Evolutionary conservation across 306 rosid species (phyloP).

Genomic region (Arachis stenosperma): DNA sequence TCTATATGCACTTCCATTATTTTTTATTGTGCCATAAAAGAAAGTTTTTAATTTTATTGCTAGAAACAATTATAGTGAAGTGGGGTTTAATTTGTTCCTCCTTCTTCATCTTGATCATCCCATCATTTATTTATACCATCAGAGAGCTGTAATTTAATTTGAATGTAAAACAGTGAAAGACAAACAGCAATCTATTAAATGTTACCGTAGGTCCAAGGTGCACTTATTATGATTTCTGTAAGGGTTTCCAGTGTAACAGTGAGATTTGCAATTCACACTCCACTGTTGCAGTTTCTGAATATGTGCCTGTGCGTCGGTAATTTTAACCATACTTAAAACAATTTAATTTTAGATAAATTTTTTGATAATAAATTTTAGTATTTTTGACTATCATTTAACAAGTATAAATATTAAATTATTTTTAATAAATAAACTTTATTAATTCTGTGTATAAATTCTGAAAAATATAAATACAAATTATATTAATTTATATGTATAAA

Average conservation of each 20-base stretch:
- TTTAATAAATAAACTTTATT: no score
- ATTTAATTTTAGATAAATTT: no score
- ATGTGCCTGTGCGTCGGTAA: no score
- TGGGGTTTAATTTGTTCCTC: constrained; percentile 31
- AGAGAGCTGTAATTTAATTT: constrained; percentile 14
- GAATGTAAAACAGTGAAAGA: constrained; percentile 10
- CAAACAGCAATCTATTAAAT: background rate
- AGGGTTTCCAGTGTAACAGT: constrained; percentile 25
- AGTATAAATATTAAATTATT: no score
- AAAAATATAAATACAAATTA: no score
- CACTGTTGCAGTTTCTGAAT: background rate
- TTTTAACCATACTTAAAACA: no score
- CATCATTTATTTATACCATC: background rate
- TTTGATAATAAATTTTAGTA: no score
- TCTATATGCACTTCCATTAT: constrained; percentile 23
- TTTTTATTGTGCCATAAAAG: constrained; percentile 23
- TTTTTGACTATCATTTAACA: no score
- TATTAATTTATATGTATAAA: no score
- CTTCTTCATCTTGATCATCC: background rate
- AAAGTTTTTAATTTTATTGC: constrained; percentile 27
- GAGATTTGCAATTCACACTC: background rate
- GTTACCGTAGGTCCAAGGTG: constrained; percentile 5
- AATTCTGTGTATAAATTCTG: no score
- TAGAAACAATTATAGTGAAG: constrained; percentile 18
- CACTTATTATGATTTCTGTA: background rate